phyloP scores from a whole-genome alignment of 257 asterid genomes.

The Solanum lycopersicoides region DNA sequence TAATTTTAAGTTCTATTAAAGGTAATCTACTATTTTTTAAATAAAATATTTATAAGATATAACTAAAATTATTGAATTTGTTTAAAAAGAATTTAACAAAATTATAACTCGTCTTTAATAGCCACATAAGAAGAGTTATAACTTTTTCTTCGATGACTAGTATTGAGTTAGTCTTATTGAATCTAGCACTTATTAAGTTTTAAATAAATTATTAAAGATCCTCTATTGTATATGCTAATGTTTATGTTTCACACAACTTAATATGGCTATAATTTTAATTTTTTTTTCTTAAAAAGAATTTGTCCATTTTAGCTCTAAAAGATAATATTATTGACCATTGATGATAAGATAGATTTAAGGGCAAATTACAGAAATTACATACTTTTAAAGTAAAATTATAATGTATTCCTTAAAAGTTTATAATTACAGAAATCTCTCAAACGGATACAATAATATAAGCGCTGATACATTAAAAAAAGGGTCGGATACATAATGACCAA shows the following conservation, averaged over 20 bases:
- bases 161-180: no score
- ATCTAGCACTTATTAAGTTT: no score
- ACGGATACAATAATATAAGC: no score
- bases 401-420: no score
- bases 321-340: background rate
- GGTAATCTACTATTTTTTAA: background rate
- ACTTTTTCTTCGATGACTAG: fast-evolving
- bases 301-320: background rate
- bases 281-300: background rate
- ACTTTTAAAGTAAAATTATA: no score
- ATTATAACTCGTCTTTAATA: background rate
- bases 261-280: background rate
- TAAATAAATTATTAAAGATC: background rate
- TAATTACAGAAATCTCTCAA: no score
- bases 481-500: no score
- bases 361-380: no score
- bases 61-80: background rate
- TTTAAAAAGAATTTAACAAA: no score
- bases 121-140: background rate
- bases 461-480: no score
- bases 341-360: background rate
- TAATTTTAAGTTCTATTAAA: background rate
- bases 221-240: background rate
- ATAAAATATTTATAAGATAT: background rate
- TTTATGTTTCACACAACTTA: background rate